Evolutionary conservation across 169 alveolate species (phyloP).

Genomic region (Babesia sp.): DNA sequence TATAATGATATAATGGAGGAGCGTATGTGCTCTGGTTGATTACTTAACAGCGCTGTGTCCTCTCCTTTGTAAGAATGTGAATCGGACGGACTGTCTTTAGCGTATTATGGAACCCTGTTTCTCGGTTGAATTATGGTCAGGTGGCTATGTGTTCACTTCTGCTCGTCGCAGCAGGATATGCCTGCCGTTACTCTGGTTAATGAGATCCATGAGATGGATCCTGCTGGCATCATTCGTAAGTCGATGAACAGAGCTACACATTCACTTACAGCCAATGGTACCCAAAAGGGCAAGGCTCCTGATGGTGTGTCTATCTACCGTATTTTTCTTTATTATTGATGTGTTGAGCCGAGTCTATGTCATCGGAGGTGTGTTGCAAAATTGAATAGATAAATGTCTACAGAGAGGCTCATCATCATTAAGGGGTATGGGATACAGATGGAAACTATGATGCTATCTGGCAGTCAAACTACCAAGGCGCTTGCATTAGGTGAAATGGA

Average conservation of each 20-base stretch:
- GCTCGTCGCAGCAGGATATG: neutral
- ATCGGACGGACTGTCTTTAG: neutral
- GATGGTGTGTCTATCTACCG: neutral
- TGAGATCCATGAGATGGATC: constrained; percentile 10
- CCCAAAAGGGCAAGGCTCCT: neutral
- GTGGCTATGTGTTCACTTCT: constrained; percentile 34
- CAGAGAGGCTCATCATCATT: constrained; percentile 53
- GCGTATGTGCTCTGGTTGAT: too few relatives aligned
- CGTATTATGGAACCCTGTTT: constrained; percentile 13
- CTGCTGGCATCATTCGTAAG: constrained; percentile 9
- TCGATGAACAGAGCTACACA: neutral
- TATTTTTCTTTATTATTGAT: neutral
- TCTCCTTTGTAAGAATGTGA: too few relatives aligned
- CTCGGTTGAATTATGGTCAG: constrained; percentile 25
- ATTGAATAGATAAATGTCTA: neutral
- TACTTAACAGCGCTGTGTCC: too few relatives aligned
- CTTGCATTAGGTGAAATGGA: constrained; percentile 34
- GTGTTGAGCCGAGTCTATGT: neutral
- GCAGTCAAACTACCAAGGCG: neutral
- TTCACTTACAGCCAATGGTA: neutral
- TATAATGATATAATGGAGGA: too few relatives aligned
- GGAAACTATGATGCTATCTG: constrained; percentile 13
- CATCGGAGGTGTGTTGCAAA: neutral
- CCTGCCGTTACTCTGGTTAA: neutral
- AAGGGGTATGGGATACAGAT: constrained; percentile 52